Evolutionary conservation across 192 early-diverging fungal genomes (phyloP).

Genomic region (Coemansia sp.): DNA sequence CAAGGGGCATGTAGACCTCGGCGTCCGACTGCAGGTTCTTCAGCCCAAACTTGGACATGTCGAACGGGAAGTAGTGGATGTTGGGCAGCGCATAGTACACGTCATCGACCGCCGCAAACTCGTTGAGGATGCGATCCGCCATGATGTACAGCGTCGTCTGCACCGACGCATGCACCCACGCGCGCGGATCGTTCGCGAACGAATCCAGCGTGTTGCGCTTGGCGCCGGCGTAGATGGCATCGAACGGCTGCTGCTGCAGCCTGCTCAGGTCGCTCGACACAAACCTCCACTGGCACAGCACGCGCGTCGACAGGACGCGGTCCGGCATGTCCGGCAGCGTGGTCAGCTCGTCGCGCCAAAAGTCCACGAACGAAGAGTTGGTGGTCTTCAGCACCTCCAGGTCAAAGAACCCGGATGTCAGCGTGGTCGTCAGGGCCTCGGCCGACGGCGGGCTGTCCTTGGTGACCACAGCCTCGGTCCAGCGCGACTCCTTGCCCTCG

Average conservation of each 20-base stretch:
- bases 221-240: constrained; percentile 59
- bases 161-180: constrained; percentile 67
- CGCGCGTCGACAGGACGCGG: constrained; percentile 73
- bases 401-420: constrained; percentile 69
- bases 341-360: constrained; percentile 71
- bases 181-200: constrained; percentile 71
- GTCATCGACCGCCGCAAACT: constrained; percentile 59
- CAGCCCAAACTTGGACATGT: constrained; percentile 69
- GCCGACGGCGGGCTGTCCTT: constrained; percentile 32
- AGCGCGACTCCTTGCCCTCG: constrained; percentile 69
- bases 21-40: constrained; percentile 66
- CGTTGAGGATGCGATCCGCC: constrained; percentile 63
- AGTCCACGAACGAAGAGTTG: constrained; percentile 74
- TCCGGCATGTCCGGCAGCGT: constrained; percentile 74
- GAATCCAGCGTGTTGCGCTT: constrained; percentile 68
- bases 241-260: constrained; percentile 52
- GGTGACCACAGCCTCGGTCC: constrained; percentile 58
- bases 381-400: constrained; percentile 83
- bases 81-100: constrained; percentile 75
- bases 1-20: constrained; percentile 72
- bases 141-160: constrained; percentile 81
- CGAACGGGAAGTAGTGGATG: constrained; percentile 74
- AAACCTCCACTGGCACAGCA: constrained; percentile 69
- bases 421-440: constrained; percentile 19
- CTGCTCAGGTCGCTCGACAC: constrained; percentile 9